Percentiles rank a stretch among this genome's conserved stretches.
phyloP scores from a whole-genome alignment of 768 basidiomycete genomes.

The Cytidiella melzeri region DNA sequence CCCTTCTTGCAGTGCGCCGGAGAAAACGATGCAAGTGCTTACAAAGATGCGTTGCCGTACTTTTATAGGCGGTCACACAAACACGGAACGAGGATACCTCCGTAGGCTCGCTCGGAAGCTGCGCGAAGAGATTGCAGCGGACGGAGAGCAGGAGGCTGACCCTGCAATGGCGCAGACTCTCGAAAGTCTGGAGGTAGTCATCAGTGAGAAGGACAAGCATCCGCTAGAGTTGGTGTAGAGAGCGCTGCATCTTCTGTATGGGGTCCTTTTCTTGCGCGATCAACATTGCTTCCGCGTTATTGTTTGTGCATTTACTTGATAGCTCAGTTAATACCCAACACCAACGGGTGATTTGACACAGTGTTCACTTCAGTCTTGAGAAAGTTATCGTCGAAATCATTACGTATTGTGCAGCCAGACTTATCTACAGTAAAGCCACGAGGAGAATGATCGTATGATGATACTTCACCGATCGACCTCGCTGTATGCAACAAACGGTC shows the following conservation, averaged over 20 bases:
- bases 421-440: conserved; percentile 1
- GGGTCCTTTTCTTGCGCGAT: no score
- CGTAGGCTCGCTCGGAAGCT: conserved; percentile 66
- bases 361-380: no score
- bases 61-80: conserved; percentile 75
- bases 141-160: conserved; percentile 30
- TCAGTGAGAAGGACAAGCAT: conserved; percentile 70
- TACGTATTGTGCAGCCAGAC: not conserved
- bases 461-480: conserved; percentile 38
- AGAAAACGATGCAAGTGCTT: not conserved
- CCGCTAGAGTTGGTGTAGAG: conserved; percentile 63
- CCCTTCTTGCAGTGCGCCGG: not conserved
- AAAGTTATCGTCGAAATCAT: not conserved
- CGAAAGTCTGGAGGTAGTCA: conserved; percentile 46
- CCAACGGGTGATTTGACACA: no score
- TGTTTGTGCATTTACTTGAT: not conserved
- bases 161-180: conserved; percentile 22
- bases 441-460: not conserved
- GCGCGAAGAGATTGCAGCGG: conserved; percentile 38
- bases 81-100: conserved; percentile 93
- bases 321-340: no score
- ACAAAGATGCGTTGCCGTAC: not conserved
- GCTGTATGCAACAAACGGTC: conserved; percentile 22
- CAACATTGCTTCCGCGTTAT: not conserved
- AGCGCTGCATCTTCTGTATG: not conserved